These are phyloP conservation scores for Fusarium torulosum DNA, from an alignment of 2,329 filamentous ascomycete genomes.

Conservation along the genomic window DNA sequence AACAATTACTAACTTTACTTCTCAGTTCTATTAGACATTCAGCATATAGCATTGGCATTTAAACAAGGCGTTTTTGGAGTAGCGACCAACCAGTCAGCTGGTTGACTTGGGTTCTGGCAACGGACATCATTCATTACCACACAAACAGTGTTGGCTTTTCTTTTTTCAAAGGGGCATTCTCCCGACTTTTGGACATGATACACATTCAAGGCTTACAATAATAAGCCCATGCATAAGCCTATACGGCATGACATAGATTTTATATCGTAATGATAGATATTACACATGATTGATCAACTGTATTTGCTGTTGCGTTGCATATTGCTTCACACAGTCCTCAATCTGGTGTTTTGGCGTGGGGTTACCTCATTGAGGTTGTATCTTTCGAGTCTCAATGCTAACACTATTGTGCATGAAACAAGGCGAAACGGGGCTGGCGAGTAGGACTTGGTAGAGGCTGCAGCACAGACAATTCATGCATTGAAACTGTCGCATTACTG, in stretches of 20 bases:
- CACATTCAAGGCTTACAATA: conserved; percentile 17
- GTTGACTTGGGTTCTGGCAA: not conserved
- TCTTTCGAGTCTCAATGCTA: not conserved
- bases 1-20: not conserved
- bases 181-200: conserved; percentile 25
- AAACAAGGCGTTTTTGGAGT: conserved; percentile 35
- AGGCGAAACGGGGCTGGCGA: not conserved
- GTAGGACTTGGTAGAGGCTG: not conserved
- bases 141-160: conserved; percentile 9
- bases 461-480: not conserved
- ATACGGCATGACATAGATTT: conserved; percentile 38
- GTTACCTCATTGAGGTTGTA: too few species aligned
- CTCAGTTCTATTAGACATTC: conserved; percentile 34
- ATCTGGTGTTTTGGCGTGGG: too few species aligned
- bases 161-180: conserved; percentile 10
- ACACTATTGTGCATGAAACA: not conserved
- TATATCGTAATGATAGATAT: conserved; percentile 33
- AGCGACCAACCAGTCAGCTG: conserved; percentile 4
- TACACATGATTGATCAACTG: conserved; percentile 6
- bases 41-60: conserved; percentile 7
- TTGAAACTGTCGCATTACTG: not conserved
- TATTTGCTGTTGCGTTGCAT: not conserved
- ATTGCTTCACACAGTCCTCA: too few species aligned
- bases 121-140: conserved; percentile 10
- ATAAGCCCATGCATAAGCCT: conserved; percentile 18